phyloP scores from a whole-genome alignment of 2,329 filamentous ascomycete species.

The Xylariaceae sp. region DNA sequence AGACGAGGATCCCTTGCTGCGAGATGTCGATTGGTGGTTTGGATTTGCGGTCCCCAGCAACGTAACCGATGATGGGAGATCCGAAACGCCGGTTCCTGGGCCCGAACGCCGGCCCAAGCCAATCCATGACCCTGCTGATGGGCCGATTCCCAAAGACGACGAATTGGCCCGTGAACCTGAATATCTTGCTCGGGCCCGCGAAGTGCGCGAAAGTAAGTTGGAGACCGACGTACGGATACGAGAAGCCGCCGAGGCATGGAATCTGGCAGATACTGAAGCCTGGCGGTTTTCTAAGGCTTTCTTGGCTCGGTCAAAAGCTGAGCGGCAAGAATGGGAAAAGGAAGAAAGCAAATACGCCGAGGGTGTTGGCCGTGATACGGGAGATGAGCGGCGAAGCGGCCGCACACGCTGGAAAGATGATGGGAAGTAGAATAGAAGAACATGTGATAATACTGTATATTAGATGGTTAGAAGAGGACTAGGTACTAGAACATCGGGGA shows the following conservation, averaged over 20 bases:
- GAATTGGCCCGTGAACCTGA: slow-evolving; percentile 50
- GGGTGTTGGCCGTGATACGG: slow-evolving; percentile 51
- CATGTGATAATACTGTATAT: slow-evolving; percentile 3
- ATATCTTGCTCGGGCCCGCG: slow-evolving; percentile 50
- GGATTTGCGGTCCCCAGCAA: slow-evolving; percentile 71
- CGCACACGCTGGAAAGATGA: slow-evolving; percentile 25
- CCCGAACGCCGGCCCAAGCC: slow-evolving; percentile 51
- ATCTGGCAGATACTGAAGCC: slow-evolving; percentile 67
- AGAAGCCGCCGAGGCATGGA: slow-evolving; percentile 58
- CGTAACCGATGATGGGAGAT: slow-evolving; percentile 47
- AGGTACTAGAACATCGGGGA: slow-evolving; percentile 5
- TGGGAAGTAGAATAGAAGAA: slow-evolving; percentile 5
- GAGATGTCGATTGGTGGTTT: slow-evolving; percentile 83
- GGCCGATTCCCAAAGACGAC: slow-evolving; percentile 46
- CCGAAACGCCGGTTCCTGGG: slow-evolving; percentile 51
- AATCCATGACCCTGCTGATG: slow-evolving; percentile 43
- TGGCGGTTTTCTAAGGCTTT: slow-evolving; percentile 71
- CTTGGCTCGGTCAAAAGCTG: slow-evolving; percentile 55
- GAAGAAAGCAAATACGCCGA: slow-evolving; percentile 61
- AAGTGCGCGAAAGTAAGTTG: slow-evolving; percentile 40
- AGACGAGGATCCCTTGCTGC: slow-evolving; percentile 50
- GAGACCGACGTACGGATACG: slow-evolving; percentile 43
- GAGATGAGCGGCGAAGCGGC: slow-evolving; percentile 28
- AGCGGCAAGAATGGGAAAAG: slow-evolving; percentile 64
- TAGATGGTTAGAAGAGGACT: slow-evolving; percentile 5